phyloP scores from a whole-genome alignment of 208 protist genomes.

The Wallacemonas sp. region DNA sequence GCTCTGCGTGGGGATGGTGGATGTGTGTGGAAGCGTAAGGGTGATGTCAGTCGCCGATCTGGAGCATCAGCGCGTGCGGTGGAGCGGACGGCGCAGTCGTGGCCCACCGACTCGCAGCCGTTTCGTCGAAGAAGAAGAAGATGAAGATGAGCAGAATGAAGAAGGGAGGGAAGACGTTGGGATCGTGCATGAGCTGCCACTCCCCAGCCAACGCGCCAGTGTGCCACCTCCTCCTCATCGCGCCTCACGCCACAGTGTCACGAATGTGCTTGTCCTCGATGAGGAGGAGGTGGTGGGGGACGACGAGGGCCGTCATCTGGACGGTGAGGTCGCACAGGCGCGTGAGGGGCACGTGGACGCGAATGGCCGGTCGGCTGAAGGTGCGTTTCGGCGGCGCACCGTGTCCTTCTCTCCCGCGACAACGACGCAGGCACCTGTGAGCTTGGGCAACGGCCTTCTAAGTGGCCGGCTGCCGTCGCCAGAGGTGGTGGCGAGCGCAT shows the following conservation, averaged over 20 bases:
- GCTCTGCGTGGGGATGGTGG: conserved; percentile 43
- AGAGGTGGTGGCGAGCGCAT: conserved; percentile 7
- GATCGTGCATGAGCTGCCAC: no score
- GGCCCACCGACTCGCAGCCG: background rate
- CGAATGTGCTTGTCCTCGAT: no score
- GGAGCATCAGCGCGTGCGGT: conserved; percentile 17
- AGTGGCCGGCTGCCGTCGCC: conserved; percentile 9
- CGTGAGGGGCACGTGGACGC: no score
- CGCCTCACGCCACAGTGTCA: no score
- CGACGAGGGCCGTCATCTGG: no score
- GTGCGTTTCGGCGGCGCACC: conserved; percentile 1
- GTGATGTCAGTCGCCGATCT: conserved; percentile 36
- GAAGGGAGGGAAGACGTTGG: no score
- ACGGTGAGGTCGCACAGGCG: no score
- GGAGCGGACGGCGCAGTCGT: conserved; percentile 4
- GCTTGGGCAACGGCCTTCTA: background rate
- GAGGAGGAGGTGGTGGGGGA: no score
- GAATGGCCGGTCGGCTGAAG: no score
- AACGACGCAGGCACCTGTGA: no score
- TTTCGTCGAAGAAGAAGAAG: background rate
- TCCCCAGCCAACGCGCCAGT: no score
- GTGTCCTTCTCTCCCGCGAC: background rate
- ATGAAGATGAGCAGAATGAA: conserved; percentile 8
- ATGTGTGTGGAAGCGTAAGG: conserved; percentile 34
- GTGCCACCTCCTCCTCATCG: no score